Evolutionary conservation across 306 rosid species (phyloP).

Genomic region (Abrus pulchellus): DNA sequence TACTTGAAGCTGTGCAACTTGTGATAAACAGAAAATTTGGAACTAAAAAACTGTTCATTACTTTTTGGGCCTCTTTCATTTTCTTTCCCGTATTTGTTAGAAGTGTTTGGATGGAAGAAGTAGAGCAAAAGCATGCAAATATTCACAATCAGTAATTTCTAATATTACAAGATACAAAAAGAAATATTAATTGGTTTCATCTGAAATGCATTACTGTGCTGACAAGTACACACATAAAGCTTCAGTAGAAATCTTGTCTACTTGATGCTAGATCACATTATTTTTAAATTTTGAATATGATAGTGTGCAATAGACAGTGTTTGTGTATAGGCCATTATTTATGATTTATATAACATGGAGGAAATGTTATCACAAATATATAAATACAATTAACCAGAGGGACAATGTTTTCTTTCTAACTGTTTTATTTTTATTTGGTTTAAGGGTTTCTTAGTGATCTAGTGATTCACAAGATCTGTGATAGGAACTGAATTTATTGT

Average conservation of each 20-base stretch:
- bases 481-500: too few relatives aligned
- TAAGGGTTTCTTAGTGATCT: not conserved
- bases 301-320: not conserved
- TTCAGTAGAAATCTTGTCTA: slow-evolving; percentile 21
- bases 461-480: not conserved
- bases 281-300: not conserved
- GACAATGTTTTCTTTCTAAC: not conserved
- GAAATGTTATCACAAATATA: slow-evolving; percentile 1
- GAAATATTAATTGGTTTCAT: slow-evolving; percentile 7
- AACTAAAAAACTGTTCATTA: slow-evolving; percentile 27
- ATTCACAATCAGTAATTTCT: not conserved
- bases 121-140: not conserved
- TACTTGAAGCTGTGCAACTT: slow-evolving; percentile 33
- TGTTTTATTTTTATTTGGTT: not conserved
- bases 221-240: slow-evolving; percentile 15
- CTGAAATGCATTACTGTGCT: slow-evolving; percentile 23
- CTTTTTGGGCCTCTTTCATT: not conserved
- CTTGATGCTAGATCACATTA: slow-evolving; percentile 15
- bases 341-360: not conserved
- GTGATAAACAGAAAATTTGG: slow-evolving; percentile 21
- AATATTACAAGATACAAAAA: slow-evolving; percentile 11
- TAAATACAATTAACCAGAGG: not conserved
- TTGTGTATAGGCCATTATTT: too few relatives aligned
- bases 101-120: not conserved
- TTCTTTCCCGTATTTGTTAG: not conserved